Conservation (phyloP, 768 basidiomycete species). For the Mycena kentingensis region DNA sequence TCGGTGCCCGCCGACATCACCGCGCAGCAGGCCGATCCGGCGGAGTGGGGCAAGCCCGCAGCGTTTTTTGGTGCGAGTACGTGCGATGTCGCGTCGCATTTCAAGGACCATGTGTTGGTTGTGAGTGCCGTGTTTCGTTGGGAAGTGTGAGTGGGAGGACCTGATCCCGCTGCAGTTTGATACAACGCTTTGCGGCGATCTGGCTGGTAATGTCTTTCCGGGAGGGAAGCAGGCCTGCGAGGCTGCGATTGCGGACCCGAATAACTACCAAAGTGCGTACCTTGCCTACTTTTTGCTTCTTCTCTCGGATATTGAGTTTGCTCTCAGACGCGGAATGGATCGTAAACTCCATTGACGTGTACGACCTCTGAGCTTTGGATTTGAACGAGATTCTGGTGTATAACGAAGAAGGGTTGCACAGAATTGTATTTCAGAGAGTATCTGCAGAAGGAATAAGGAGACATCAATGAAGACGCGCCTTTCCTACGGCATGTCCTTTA, state of each 20-base stretch:
- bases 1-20: constrained; percentile 55
- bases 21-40: constrained; percentile 45
- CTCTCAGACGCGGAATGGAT: constrained; percentile 54
- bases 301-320: constrained; percentile 14
- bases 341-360: constrained; percentile 58
- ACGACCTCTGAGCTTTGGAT: constrained; percentile 39
- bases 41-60: constrained; percentile 52
- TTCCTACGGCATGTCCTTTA: no score
- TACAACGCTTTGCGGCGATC: not conserved
- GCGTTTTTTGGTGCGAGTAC: constrained; percentile 51
- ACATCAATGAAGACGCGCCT: no score
- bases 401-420: no score
- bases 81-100: constrained; percentile 53
- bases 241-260: constrained; percentile 53
- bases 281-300: not conserved
- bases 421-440: no score
- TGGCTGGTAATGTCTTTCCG: constrained; percentile 32
- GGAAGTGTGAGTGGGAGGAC: not conserved
- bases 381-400: no score
- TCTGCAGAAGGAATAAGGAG: no score
- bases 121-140: not conserved
- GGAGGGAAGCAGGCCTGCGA: constrained; percentile 50
- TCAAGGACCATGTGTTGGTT: constrained; percentile 52
- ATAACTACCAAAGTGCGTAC: constrained; percentile 48
- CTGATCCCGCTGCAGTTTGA: not conserved